Percentiles rank a stretch among this genome's conserved stretches.
phyloP scores from a whole-genome alignment of 2,329 filamentous ascomycete species.

The Coniochaeta sp. region DNA sequence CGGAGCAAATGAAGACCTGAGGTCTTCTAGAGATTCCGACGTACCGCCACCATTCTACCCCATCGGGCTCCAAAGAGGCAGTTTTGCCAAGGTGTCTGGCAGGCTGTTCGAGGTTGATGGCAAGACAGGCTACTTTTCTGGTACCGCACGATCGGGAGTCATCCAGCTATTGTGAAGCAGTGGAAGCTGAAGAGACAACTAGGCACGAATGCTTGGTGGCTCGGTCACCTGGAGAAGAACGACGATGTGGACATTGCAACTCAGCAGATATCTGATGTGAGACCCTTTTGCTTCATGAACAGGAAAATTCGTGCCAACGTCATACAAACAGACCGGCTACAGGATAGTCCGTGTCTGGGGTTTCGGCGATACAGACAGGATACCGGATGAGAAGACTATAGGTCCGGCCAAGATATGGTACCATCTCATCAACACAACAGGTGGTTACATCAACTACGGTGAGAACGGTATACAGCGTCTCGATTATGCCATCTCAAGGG shows the following conservation, averaged over 20 bases:
- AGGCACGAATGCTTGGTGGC: slow-evolving; percentile 12
- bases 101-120: slow-evolving; percentile 9
- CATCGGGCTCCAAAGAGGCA: slow-evolving; percentile 6
- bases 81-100: slow-evolving; percentile 6
- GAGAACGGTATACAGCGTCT: slow-evolving; percentile 55
- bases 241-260: slow-evolving; percentile 8
- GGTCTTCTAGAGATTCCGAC: neutral
- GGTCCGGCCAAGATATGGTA: slow-evolving; percentile 32
- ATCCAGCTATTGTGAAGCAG: neutral
- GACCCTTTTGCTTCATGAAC: neutral
- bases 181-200: neutral
- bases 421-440: slow-evolving; percentile 41
- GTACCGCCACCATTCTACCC: slow-evolving; percentile 4
- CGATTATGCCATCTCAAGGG: slow-evolving; percentile 54
- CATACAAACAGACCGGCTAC: slow-evolving; percentile 31
- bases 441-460: slow-evolving; percentile 55
- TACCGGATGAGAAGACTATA: slow-evolving; percentile 20
- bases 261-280: slow-evolving; percentile 8
- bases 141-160: neutral
- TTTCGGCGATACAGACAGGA: slow-evolving; percentile 49
- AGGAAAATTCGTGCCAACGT: neutral
- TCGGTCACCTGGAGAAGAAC: slow-evolving; percentile 8
- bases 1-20: neutral
- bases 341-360: slow-evolving; percentile 56
- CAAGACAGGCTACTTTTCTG: slow-evolving; percentile 8